Conservation (phyloP, 1,284 basidiomycete species). For the Trichosporon sp. region DNA sequence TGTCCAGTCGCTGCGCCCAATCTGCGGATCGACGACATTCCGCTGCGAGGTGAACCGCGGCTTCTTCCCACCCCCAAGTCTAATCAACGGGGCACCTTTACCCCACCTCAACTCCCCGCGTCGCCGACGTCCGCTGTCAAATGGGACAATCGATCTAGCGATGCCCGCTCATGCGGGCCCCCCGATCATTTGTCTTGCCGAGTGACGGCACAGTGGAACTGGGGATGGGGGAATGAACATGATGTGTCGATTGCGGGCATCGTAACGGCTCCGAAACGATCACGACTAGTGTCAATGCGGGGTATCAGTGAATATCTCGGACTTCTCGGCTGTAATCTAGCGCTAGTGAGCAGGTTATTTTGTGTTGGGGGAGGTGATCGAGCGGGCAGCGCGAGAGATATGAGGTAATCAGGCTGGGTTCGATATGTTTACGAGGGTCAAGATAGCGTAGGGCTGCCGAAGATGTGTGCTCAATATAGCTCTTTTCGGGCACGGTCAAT, state of each 20-base stretch:
- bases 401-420: background rate
- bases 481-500: too few relatives aligned
- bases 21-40: too few relatives aligned
- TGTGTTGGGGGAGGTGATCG: background rate
- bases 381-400: too few relatives aligned
- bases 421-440: background rate
- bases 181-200: background rate
- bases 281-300: background rate
- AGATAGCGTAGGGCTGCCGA: too few relatives aligned
- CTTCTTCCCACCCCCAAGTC: too few relatives aligned
- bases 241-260: background rate
- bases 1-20: too few relatives aligned
- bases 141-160: background rate
- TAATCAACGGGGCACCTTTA: background rate
- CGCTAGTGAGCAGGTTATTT: background rate
- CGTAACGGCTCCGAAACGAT: background rate
- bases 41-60: too few relatives aligned
- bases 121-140: background rate
- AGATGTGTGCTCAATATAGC: too few relatives aligned
- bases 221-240: background rate
- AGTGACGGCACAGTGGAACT: background rate
- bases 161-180: background rate
- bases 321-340: background rate
- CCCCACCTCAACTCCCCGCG: background rate
- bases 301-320: background rate